phyloP scores from a whole-genome alignment of 495 filamentous ascomycete species.

The Darksidea phi region DNA sequence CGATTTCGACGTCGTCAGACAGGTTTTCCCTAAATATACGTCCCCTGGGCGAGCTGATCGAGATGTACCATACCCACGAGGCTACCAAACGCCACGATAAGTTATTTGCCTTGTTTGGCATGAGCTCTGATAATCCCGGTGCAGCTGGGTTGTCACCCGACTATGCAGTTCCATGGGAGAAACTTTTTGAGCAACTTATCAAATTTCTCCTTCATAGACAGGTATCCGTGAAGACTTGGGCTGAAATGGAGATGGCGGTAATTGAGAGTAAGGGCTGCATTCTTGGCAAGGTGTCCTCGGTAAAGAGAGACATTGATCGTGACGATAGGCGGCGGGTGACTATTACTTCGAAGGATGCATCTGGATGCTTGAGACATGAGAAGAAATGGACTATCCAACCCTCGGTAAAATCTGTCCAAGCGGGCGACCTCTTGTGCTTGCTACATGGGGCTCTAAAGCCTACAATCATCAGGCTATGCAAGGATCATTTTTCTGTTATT shows the following conservation, averaged over 20 bases:
- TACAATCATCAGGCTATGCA: neutral
- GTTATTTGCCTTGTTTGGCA: slow-evolving; percentile 44
- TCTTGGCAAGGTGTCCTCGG: neutral
- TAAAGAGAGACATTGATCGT: neutral
- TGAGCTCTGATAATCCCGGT: slow-evolving; percentile 34
- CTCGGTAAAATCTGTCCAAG: neutral
- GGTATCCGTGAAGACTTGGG: neutral
- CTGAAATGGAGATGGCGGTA: neutral
- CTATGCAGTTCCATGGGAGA: slow-evolving; percentile 31
- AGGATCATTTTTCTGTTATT: neutral
- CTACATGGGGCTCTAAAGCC: neutral
- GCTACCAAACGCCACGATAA: slow-evolving; percentile 41
- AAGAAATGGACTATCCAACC: neutral
- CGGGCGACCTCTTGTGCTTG: neutral
- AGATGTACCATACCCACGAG: slow-evolving; percentile 41
- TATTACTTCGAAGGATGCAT: neutral
- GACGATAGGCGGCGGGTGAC: neutral
- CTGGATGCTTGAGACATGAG: neutral
- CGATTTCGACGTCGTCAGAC: neutral
- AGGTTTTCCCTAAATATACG: too few relatives aligned
- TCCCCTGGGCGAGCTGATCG: slow-evolving; percentile 39
- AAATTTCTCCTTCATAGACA: slow-evolving; percentile 26
- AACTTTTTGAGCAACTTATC: slow-evolving; percentile 26
- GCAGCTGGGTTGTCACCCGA: slow-evolving; percentile 26
- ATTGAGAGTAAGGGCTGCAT: neutral